A percentile compares a stretch with the other conserved stretches of the same genome.
Evolutionary conservation across 805 yeast species (phyloP).

Genomic region (Ogataea chonburiensis): DNA sequence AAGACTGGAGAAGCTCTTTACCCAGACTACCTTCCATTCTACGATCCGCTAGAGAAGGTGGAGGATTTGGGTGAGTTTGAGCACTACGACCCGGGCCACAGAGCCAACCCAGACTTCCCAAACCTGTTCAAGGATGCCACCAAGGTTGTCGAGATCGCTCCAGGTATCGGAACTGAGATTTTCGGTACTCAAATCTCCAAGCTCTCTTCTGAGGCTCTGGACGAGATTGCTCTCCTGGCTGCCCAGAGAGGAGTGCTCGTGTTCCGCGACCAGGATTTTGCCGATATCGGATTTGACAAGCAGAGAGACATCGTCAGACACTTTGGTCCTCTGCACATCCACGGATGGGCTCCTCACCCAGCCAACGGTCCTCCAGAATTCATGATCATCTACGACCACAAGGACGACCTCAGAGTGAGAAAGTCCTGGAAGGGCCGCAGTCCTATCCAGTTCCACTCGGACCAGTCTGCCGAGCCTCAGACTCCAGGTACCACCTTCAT

Average conservation of each 20-base stretch:
- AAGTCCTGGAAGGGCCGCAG: slow-evolving; percentile 29
- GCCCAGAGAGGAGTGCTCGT: slow-evolving; percentile 70
- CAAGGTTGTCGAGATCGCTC: slow-evolving; percentile 46
- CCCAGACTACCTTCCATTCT: slow-evolving; percentile 21
- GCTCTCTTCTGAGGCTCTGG: slow-evolving; percentile 53
- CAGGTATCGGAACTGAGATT: slow-evolving; percentile 68
- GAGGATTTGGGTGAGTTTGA: slow-evolving; percentile 19
- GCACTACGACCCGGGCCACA: slow-evolving; percentile 18
- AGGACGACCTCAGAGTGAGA: slow-evolving; percentile 26
- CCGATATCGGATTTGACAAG: slow-evolving; percentile 49
- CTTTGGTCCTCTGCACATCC: slow-evolving; percentile 70
- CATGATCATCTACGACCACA: slow-evolving; percentile 41
- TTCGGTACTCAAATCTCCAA: slow-evolving; percentile 58
- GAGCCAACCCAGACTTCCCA: slow-evolving; percentile 52
- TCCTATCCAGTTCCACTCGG: slow-evolving; percentile 47
- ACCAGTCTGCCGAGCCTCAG: slow-evolving; percentile 64
- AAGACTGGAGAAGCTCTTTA: slow-evolving; percentile 14
- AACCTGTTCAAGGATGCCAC: slow-evolving; percentile 40
- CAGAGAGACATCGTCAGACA: slow-evolving; percentile 53
- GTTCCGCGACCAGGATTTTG: slow-evolving; percentile 66
- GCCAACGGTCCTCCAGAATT: slow-evolving; percentile 43
- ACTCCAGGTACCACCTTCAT: slow-evolving; percentile 57
- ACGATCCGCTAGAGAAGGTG: slow-evolving; percentile 21
- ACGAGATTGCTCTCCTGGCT: slow-evolving; percentile 65
- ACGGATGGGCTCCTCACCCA: slow-evolving; percentile 51